A percentile compares a stretch with the other conserved stretches of the same genome.
phyloP scores from a whole-genome alignment of 805 yeast species.

The Metschnikowia baotianmanensis region DNA sequence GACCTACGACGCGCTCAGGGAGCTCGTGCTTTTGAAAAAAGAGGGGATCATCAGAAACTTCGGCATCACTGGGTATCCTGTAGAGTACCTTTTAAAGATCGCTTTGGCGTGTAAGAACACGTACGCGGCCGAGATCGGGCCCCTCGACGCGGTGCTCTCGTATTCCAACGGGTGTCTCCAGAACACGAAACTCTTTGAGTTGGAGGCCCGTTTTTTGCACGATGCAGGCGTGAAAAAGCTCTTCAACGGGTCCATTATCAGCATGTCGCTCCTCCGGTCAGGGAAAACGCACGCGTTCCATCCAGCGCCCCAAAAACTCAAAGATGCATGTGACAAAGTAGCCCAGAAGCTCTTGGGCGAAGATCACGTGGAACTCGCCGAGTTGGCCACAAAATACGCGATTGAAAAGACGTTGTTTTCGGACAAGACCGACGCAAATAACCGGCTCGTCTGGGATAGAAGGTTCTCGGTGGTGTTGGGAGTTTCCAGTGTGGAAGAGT shows the following conservation, averaged over 20 bases:
- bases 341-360: constrained; percentile 36
- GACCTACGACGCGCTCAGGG: constrained; percentile 60
- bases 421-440: constrained; percentile 12
- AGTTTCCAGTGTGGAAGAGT: constrained; percentile 61
- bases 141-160: constrained; percentile 72
- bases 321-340: constrained; percentile 47
- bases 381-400: constrained; percentile 76
- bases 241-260: constrained; percentile 80
- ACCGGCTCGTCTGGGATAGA: constrained; percentile 23
- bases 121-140: constrained; percentile 46
- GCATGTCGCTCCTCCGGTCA: constrained; percentile 81
- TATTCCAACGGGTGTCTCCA: constrained; percentile 84
- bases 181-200: constrained; percentile 52
- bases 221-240: constrained; percentile 57
- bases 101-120: constrained; percentile 37
- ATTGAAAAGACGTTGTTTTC: constrained; percentile 40
- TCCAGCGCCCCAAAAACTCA: constrained; percentile 67
- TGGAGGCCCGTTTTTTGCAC: constrained; percentile 45
- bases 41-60: constrained; percentile 62
- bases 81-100: constrained; percentile 58
- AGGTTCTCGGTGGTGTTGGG: constrained; percentile 71
- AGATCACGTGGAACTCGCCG: constrained; percentile 65
- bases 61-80: constrained; percentile 88
- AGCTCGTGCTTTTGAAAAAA: constrained; percentile 55
- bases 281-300: constrained; percentile 72